These are phyloP conservation scores for Isoetes taiwanensis DNA, from an alignment of 75 land plant species.

Conservation along the genomic window DNA sequence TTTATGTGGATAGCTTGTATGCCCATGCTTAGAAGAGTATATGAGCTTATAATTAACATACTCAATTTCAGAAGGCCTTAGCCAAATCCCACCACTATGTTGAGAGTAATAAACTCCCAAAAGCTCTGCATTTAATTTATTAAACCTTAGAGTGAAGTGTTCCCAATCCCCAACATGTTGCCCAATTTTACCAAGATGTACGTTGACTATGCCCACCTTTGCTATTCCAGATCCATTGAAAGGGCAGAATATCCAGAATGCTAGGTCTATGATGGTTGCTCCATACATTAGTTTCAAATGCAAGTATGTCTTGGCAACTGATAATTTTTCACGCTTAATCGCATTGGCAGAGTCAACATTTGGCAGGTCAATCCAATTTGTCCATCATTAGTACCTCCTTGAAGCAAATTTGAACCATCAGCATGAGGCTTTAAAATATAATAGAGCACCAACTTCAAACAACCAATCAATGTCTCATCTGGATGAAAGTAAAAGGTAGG, in stretches of 20 bases:
- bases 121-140: slow-evolving; percentile 58
- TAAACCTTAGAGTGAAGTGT: slow-evolving; percentile 54
- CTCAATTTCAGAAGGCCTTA: slow-evolving; percentile 37
- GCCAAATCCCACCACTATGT: slow-evolving; percentile 58
- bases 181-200: slow-evolving; percentile 60
- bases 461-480: slow-evolving; percentile 49
- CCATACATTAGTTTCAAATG: slow-evolving; percentile 72
- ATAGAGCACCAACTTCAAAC: slow-evolving; percentile 47
- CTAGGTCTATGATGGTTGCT: slow-evolving; percentile 52
- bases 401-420: slow-evolving; percentile 57
- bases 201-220: slow-evolving; percentile 32
- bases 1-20: slow-evolving; percentile 43
- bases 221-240: slow-evolving; percentile 72
- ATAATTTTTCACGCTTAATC: slow-evolving; percentile 43
- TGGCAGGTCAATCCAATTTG: slow-evolving; percentile 67
- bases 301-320: slow-evolving; percentile 30
- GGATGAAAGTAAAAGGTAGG: slow-evolving; percentile 64
- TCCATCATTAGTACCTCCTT: slow-evolving; percentile 60
- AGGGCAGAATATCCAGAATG: slow-evolving; percentile 62
- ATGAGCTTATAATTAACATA: slow-evolving; percentile 35
- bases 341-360: slow-evolving; percentile 18
- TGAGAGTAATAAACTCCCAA: slow-evolving; percentile 43
- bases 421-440: slow-evolving; percentile 25
- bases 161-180: slow-evolving; percentile 82
- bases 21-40: slow-evolving; percentile 45